A percentile compares a stretch with the other conserved stretches of the same genome.
Evolutionary conservation across 2,329 filamentous ascomycete species (phyloP).

Genomic region (Xylaria multiplex): DNA sequence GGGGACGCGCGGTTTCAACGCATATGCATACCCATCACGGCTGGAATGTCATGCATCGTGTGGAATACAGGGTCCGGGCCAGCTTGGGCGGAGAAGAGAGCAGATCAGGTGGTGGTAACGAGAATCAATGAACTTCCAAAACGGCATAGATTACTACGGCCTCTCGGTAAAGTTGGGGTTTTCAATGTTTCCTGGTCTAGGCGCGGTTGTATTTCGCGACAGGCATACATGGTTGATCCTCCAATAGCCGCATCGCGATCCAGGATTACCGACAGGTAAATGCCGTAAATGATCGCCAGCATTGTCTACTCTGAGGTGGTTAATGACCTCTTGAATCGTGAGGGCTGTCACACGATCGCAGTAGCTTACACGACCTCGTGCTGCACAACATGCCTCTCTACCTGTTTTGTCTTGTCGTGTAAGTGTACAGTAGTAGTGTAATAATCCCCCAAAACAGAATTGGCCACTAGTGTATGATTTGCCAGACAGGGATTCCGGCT

Average conservation of each 20-base stretch:
- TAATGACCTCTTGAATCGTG: constrained; percentile 6
- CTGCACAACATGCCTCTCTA: not conserved
- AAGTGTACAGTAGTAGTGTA: not conserved
- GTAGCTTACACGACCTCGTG: constrained; percentile 12
- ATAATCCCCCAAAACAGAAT: not conserved
- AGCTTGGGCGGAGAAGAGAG: constrained; percentile 3
- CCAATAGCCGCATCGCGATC: constrained; percentile 1
- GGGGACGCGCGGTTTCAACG: constrained; percentile 22
- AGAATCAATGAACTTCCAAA: not conserved
- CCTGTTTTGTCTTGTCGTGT: constrained; percentile 11
- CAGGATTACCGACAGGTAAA: not conserved
- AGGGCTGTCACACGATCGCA: constrained; percentile 18
- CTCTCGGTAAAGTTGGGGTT: not conserved
- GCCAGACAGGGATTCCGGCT: constrained; percentile 25
- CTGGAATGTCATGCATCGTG: constrained; percentile 30
- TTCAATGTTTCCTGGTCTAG: not conserved
- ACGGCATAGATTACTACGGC: not conserved
- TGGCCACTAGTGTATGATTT: constrained; percentile 8
- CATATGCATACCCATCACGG: constrained; percentile 25
- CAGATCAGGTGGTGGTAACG: not conserved
- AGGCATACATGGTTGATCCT: not conserved
- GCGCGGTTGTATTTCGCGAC: not conserved
- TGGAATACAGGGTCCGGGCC: constrained; percentile 14
- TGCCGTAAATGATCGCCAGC: constrained; percentile 1
- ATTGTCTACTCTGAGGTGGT: constrained; percentile 17